Percentiles rank a stretch among this genome's conserved stretches.
phyloP scores from a whole-genome alignment of 2,329 filamentous ascomycete genomes.

The Pseudocercospora cruenta region DNA sequence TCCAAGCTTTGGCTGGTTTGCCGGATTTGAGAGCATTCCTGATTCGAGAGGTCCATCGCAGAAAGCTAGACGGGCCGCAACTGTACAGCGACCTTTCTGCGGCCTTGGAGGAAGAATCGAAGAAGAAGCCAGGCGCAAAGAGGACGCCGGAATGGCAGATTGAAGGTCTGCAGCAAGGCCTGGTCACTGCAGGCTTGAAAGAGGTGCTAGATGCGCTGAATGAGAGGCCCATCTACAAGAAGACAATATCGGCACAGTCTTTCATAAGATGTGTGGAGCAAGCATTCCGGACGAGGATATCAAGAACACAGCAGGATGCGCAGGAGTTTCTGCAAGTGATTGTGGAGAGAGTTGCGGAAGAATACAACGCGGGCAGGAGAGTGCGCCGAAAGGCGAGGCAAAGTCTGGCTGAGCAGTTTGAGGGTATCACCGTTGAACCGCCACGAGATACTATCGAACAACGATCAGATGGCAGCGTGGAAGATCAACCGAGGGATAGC shows the following conservation, averaged over 20 bases:
- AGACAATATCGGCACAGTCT: slow-evolving; percentile 84
- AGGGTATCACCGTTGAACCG: slow-evolving; percentile 2
- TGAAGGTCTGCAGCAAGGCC: slow-evolving; percentile 71
- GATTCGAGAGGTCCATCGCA: slow-evolving; percentile 85
- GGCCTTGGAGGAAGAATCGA: slow-evolving; percentile 62
- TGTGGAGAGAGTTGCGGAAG: slow-evolving; percentile 87
- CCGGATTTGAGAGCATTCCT: slow-evolving; percentile 88
- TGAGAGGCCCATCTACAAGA: slow-evolving; percentile 88
- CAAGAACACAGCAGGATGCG: slow-evolving; percentile 92
- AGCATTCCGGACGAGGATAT: slow-evolving; percentile 88
- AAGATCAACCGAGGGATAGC: slow-evolving; percentile 23
- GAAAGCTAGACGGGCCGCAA: slow-evolving; percentile 74
- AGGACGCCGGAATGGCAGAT: slow-evolving; percentile 51
- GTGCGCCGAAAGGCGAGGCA: slow-evolving; percentile 64
- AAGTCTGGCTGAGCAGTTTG: not conserved
- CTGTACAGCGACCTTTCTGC: slow-evolving; percentile 68
- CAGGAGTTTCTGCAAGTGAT: slow-evolving; percentile 97
- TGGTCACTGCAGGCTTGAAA: slow-evolving; percentile 86
- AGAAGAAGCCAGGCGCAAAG: slow-evolving; percentile 52
- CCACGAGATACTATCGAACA: not conserved
- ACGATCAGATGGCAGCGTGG: not conserved
- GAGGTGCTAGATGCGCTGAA: slow-evolving; percentile 91
- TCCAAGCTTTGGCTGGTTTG: slow-evolving; percentile 89
- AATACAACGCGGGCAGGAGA: slow-evolving; percentile 83
- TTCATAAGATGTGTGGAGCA: slow-evolving; percentile 83